phyloP scores from a whole-genome alignment of 768 basidiomycete species.

The Pulveroboletus sp. region DNA sequence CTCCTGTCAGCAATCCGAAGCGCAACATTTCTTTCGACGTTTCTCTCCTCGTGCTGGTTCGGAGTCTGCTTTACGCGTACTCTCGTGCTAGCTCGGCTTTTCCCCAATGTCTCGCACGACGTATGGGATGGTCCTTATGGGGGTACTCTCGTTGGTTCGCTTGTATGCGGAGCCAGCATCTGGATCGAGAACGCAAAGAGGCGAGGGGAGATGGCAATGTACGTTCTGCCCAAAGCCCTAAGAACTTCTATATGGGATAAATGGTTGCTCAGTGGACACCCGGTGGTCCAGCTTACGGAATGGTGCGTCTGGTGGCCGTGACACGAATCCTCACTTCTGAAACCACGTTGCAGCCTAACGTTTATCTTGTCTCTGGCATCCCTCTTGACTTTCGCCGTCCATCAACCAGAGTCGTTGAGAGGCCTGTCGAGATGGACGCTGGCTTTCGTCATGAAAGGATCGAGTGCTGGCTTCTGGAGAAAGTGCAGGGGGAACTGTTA shows the following conservation, averaged over 20 bases:
- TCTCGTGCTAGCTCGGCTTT: conserved; percentile 54
- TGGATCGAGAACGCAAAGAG: conserved; percentile 71
- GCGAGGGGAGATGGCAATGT: conserved; percentile 75
- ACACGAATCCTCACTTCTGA: conserved; percentile 8
- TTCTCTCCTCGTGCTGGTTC: conserved; percentile 68
- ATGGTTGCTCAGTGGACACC: conserved; percentile 46
- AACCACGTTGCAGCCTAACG: conserved; percentile 39
- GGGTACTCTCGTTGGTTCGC: conserved; percentile 58
- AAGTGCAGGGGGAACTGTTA: conserved; percentile 22
- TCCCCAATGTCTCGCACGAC: conserved; percentile 69
- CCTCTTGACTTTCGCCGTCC: conserved; percentile 58
- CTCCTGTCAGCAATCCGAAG: conserved; percentile 56
- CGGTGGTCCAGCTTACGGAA: conserved; percentile 44
- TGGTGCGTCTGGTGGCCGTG: conserved; percentile 38
- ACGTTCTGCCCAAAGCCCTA: conserved; percentile 70
- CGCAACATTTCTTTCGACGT: conserved; percentile 67
- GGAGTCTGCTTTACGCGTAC: conserved; percentile 68
- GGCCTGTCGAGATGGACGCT: conserved; percentile 73
- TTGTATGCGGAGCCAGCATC: conserved; percentile 71
- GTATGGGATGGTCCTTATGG: conserved; percentile 79
- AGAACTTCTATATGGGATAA: conserved; percentile 56
- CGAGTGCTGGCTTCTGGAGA: conserved; percentile 53
- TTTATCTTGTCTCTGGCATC: conserved; percentile 64
- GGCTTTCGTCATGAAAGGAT: conserved; percentile 60
- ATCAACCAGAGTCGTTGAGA: conserved; percentile 61